Conservation (phyloP, 1,139 yeast genomes). For the Lodderomyces orthopsilosis region DNA sequence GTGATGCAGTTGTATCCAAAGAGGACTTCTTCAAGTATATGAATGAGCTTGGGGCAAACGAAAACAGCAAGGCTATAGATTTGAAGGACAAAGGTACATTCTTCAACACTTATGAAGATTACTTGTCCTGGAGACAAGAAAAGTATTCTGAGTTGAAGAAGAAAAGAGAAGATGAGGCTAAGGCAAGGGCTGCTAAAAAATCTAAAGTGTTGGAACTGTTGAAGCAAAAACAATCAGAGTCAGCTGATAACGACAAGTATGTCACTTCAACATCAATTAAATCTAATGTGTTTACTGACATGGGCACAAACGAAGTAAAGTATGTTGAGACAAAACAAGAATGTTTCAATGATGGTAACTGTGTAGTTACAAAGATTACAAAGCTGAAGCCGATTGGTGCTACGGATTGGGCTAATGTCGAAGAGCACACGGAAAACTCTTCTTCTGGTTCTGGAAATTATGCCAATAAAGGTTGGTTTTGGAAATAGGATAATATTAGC, state of each 20-base stretch:
- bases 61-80: slow-evolving; percentile 24
- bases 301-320: slow-evolving; percentile 56
- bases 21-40: slow-evolving; percentile 43
- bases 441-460: neutral
- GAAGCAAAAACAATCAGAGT: slow-evolving; percentile 4
- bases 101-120: slow-evolving; percentile 63
- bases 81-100: slow-evolving; percentile 39
- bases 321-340: slow-evolving; percentile 50
- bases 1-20: slow-evolving; percentile 42
- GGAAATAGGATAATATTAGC: slow-evolving; percentile 15
- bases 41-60: slow-evolving; percentile 12
- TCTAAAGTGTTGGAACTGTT: neutral
- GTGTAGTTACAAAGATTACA: slow-evolving; percentile 34
- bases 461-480: slow-evolving; percentile 20
- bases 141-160: slow-evolving; percentile 40
- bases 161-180: slow-evolving; percentile 11
- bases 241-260: slow-evolving; percentile 6
- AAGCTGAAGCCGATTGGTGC: slow-evolving; percentile 39
- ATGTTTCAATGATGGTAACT: slow-evolving; percentile 66
- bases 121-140: slow-evolving; percentile 62
- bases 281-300: slow-evolving; percentile 43
- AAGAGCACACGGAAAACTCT: slow-evolving; percentile 17
- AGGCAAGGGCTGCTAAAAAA: slow-evolving; percentile 8
- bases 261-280: slow-evolving; percentile 52
- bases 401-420: slow-evolving; percentile 29